Conservation (phyloP, 345 rosid genomes). For the Rhizophora mangle region DNA sequence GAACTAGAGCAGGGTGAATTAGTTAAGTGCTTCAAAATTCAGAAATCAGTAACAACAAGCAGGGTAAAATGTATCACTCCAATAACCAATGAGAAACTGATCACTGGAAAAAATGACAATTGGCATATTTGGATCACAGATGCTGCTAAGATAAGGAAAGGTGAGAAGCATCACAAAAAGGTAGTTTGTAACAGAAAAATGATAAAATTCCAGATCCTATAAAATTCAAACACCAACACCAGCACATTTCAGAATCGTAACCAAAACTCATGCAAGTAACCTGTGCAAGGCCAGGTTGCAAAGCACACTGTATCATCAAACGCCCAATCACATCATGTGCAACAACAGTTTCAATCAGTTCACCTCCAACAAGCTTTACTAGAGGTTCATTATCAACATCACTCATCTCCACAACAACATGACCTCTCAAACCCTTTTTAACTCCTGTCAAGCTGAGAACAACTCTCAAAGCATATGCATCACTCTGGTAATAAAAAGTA, state of each 20-base stretch:
- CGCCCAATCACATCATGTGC: conserved; percentile 97
- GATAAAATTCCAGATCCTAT: not conserved
- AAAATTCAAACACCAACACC: not conserved
- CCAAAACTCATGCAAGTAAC: conserved; percentile 28
- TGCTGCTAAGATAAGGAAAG: conserved; percentile 1
- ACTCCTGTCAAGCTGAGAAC: conserved; percentile 91
- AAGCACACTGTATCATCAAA: conserved; percentile 91
- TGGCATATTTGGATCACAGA: not conserved
- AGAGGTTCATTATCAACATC: conserved; percentile 92
- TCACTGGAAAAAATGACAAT: not conserved
- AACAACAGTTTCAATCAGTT: conserved; percentile 82
- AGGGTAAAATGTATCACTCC: not conserved
- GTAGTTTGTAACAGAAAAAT: not conserved
- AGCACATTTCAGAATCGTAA: conserved; percentile 7
- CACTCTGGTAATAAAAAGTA: conserved; percentile 50
- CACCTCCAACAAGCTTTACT: conserved; percentile 96
- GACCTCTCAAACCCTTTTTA: conserved; percentile 78
- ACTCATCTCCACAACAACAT: conserved; percentile 95
- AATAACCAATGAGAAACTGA: not conserved
- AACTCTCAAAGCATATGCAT: conserved; percentile 89
- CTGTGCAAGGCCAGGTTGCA: conserved; percentile 96
- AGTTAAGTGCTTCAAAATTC: not conserved
- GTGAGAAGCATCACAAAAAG: not conserved
- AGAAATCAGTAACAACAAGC: too few relatives aligned
- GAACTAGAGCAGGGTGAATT: not conserved